These are phyloP conservation scores for Aspergillus sp. DNA, from an alignment of 2,329 filamentous ascomycete genomes.

Conservation along the genomic window DNA sequence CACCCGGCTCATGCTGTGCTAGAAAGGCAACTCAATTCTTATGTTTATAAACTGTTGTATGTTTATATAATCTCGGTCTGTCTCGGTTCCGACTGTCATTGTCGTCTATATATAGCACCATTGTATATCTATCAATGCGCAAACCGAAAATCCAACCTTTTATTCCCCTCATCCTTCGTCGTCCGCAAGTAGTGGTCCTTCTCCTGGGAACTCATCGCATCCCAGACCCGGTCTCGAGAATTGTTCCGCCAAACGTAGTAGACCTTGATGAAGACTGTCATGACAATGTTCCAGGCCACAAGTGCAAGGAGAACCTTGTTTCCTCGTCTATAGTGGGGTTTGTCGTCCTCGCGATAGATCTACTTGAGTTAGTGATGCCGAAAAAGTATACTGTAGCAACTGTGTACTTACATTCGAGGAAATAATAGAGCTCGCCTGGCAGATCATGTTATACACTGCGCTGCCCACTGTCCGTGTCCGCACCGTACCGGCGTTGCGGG, in stretches of 20 bases:
- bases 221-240: slow-evolving; percentile 44
- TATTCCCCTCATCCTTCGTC: slow-evolving; percentile 54
- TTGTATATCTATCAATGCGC: not conserved
- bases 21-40: no score
- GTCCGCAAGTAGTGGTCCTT: slow-evolving; percentile 50
- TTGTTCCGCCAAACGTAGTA: slow-evolving; percentile 31
- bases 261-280: slow-evolving; percentile 44
- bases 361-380: not conserved
- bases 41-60: not conserved
- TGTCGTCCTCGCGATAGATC: slow-evolving; percentile 44
- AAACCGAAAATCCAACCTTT: slow-evolving; percentile 47
- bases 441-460: slow-evolving; percentile 48
- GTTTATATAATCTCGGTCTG: not conserved
- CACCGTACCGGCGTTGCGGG: slow-evolving; percentile 52
- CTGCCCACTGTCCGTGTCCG: slow-evolving; percentile 44
- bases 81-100: not conserved
- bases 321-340: slow-evolving; percentile 52
- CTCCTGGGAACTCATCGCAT: slow-evolving; percentile 45
- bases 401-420: slow-evolving; percentile 16
- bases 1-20: no score
- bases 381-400: not conserved
- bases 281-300: slow-evolving; percentile 48
- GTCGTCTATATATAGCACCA: no score
- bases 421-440: slow-evolving; percentile 43
- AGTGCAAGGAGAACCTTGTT: slow-evolving; percentile 53